Percentiles rank a stretch among this genome's conserved stretches.
phyloP scores from a whole-genome alignment of 2,329 filamentous ascomycete species.

The Fonsecaea multimorphosa region DNA sequence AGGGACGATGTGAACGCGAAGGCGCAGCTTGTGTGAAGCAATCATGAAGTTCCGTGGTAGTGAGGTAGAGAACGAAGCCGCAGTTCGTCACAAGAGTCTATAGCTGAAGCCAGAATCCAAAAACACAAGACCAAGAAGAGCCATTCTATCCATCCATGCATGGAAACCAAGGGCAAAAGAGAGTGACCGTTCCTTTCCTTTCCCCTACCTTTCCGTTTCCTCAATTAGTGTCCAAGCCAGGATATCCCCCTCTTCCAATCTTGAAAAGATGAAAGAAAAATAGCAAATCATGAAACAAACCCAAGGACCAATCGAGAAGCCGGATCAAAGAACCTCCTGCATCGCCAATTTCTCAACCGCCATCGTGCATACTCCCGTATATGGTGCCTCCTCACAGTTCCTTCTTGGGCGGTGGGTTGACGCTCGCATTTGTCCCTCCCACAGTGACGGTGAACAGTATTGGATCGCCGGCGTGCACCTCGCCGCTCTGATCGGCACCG shows the following conservation, averaged over 20 bases:
- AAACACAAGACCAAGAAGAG: not conserved
- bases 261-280: no score
- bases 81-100: not conserved
- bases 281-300: not conserved
- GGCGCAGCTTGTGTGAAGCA: no score
- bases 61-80: no score
- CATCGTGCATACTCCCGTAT: not conserved
- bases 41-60: no score
- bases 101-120: not conserved
- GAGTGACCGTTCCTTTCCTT: not conserved
- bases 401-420: not conserved
- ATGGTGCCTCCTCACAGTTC: not conserved
- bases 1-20: no score
- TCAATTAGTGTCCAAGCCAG: not conserved
- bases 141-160: no score
- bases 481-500: constrained; percentile 66
- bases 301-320: not conserved
- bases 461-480: constrained; percentile 64
- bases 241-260: not conserved
- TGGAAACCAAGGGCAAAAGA: not conserved
- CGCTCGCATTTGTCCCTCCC: constrained; percentile 50
- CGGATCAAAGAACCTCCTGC: no score
- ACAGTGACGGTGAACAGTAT: constrained; percentile 63
- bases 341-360: not conserved
- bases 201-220: no score